Evolutionary conservation across 1,284 basidiomycete species (phyloP).

Genomic region (Bjerkandera adusta): DNA sequence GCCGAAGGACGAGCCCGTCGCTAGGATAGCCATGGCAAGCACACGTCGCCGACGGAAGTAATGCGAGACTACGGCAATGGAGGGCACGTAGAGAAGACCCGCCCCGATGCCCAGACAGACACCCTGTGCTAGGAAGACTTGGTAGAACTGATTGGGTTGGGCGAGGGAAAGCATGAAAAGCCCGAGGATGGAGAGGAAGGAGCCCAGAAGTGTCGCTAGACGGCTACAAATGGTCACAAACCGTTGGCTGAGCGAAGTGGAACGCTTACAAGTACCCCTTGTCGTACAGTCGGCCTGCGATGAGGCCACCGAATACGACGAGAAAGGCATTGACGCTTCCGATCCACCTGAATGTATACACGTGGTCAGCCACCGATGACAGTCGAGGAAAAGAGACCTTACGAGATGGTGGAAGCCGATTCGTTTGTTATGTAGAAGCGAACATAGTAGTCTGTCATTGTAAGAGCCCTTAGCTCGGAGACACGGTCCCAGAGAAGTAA

Average conservation of each 20-base stretch:
- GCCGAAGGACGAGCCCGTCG: constrained; percentile 46
- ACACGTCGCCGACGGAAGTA: constrained; percentile 46
- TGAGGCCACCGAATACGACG: constrained; percentile 30
- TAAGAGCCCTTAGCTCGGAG: not conserved
- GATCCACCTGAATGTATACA: constrained; percentile 32
- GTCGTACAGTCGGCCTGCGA: constrained; percentile 34
- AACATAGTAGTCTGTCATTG: constrained; percentile 41
- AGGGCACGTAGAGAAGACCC: constrained; percentile 50
- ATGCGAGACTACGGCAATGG: constrained; percentile 45
- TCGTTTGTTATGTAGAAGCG: constrained; percentile 39
- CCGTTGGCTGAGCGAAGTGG: not conserved
- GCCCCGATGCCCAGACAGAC: constrained; percentile 52
- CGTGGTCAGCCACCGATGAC: too few relatives aligned
- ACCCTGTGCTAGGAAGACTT: constrained; percentile 48
- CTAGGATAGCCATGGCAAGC: constrained; percentile 49
- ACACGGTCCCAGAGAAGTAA: not conserved
- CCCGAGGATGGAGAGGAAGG: constrained; percentile 29
- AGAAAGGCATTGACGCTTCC: constrained; percentile 34
- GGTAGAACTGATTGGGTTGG: constrained; percentile 29
- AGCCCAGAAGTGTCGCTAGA: constrained; percentile 22
- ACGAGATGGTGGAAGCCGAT: constrained; percentile 42
- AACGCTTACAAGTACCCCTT: constrained; percentile 34
- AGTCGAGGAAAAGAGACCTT: not conserved
- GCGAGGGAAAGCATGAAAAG: constrained; percentile 36
- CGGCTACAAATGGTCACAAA: constrained; percentile 24